Evolutionary conservation across 768 basidiomycete species (phyloP), one percentile per base, ranked within the genome.

Genomic region (Auriscalpium orientale): DNA sequence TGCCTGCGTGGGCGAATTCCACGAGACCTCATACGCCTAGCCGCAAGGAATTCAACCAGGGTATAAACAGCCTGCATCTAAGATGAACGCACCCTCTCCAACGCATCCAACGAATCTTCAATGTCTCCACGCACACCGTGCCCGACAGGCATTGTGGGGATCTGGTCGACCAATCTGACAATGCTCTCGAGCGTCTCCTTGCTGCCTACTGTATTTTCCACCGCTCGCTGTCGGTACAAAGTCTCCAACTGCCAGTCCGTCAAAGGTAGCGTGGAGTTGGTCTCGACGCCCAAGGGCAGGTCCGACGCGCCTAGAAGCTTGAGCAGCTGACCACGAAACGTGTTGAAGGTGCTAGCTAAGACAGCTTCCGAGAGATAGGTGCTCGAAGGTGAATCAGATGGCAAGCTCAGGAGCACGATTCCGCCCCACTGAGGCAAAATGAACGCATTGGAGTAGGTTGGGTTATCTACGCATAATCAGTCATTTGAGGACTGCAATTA

Each of bases 401-500:
- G 70, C 36, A 81, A 80, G 67, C 94, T 92, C 62, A 82, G 73
- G 56, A 98, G 78, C 55, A 87, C 79, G 52, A 98, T 86, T 21
- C 92, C 85, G 36, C 95, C 95, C 86, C 91, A 95, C 68, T 98
- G 95, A 0, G 95, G 95, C 0, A 95, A 75, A 18, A 95, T 78
- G 74, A 98, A 98, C 8, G 92, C 82, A 49, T 74, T 77, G 8
- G 83, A 82, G 3, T 70, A 64, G 18, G 78, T 76, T 0, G 72
- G 68, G 8, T 62, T 67, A 20, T 78, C 88, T 87, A 65, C 20
- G 53, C n/a, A 10, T 15, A 55, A 20, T 57, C 35, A 37, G 49
- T 11, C 11, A 51, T 15, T 34, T 49, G 47, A 11, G 12, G 16
- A 21, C 8, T 33, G 47, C 22, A 20, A 20, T 40, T 13, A 44